phyloP scores from a whole-genome alignment of 2,329 filamentous ascomycete genomes.

The Aspergillus terreus region DNA sequence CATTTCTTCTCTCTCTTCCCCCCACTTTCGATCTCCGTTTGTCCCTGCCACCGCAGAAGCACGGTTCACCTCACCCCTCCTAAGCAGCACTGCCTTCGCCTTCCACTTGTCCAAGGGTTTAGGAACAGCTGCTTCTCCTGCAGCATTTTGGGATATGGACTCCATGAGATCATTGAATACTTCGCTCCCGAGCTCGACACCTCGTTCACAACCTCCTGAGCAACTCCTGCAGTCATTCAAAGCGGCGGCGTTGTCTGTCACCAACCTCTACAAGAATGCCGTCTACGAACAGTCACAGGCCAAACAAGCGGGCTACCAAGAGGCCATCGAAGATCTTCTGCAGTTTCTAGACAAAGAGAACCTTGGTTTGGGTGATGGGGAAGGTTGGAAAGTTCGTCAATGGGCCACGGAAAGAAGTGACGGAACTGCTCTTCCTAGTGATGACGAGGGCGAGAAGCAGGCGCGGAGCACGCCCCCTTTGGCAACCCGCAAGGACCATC shows the following conservation, averaged over 20 bases:
- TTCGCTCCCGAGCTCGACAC: constrained; percentile 54
- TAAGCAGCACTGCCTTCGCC: constrained; percentile 7
- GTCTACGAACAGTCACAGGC: constrained; percentile 72
- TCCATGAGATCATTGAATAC: constrained; percentile 63
- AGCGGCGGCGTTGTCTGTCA: constrained; percentile 86
- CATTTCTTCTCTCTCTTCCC: constrained; percentile 1
- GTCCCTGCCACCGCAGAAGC: constrained; percentile 7
- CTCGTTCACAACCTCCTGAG: constrained; percentile 46
- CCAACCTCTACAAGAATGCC: constrained; percentile 92
- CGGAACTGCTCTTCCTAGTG: constrained; percentile 36
- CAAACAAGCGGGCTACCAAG: constrained; percentile 81
- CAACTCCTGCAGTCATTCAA: constrained; percentile 83
- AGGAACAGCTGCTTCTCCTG: constrained; percentile 8
- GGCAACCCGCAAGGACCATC: constrained; percentile 28
- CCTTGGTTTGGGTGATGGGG: constrained; percentile 73
- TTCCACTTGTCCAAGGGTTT: not conserved
- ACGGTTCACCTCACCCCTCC: constrained; percentile 20
- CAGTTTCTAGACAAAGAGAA: constrained; percentile 78
- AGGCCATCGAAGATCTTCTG: constrained; percentile 88
- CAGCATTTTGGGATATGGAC: constrained; percentile 47
- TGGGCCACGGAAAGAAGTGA: constrained; percentile 53
- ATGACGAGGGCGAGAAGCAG: constrained; percentile 46
- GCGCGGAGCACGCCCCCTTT: constrained; percentile 35
- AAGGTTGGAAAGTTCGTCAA: constrained; percentile 64
- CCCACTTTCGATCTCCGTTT: not conserved